A percentile compares a stretch with the other conserved stretches of the same genome.
These are phyloP conservation scores for Debaryomycetaceae sp. DNA, from an alignment of 1,139 yeast genomes.

Conservation along the genomic window DNA sequence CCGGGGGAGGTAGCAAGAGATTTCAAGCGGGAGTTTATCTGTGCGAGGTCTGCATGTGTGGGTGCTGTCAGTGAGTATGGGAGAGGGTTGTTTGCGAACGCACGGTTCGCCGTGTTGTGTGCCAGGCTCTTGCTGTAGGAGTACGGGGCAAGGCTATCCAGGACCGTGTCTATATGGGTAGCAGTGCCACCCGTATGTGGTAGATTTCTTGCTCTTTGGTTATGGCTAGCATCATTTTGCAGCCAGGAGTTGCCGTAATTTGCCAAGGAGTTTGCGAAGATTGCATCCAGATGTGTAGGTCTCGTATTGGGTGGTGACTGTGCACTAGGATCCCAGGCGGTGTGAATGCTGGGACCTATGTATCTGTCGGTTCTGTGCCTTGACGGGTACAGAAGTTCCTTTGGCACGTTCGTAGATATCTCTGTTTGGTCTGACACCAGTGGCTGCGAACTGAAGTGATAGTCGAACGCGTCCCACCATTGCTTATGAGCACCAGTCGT, in stretches of 20 bases:
- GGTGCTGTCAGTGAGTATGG: neutral
- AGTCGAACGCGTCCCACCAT: constrained; percentile 39
- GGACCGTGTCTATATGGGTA: neutral
- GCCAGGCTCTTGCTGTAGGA: neutral
- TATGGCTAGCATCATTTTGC: neutral
- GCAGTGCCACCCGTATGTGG: neutral
- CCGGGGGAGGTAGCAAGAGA: neutral
- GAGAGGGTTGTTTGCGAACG: neutral
- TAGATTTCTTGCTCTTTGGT: neutral
- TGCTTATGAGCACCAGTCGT: constrained; percentile 21
- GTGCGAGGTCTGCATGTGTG: neutral
- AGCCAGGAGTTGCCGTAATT: neutral
- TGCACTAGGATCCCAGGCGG: constrained; percentile 1
- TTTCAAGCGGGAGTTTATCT: neutral
- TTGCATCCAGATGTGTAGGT: neutral
- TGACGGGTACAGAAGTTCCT: neutral
- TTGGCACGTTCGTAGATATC: neutral
- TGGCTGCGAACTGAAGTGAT: constrained; percentile 18
- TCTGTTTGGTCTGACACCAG: neutral
- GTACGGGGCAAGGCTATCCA: neutral
- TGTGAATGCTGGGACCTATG: neutral
- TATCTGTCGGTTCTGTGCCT: neutral
- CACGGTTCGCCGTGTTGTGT: neutral
- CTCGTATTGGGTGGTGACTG: neutral
- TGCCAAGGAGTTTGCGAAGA: neutral